A percentile compares a stretch with the other conserved stretches of the same genome.
phyloP scores from a whole-genome alignment of 306 rosid genomes.

The Begonia fuchsioides region DNA sequence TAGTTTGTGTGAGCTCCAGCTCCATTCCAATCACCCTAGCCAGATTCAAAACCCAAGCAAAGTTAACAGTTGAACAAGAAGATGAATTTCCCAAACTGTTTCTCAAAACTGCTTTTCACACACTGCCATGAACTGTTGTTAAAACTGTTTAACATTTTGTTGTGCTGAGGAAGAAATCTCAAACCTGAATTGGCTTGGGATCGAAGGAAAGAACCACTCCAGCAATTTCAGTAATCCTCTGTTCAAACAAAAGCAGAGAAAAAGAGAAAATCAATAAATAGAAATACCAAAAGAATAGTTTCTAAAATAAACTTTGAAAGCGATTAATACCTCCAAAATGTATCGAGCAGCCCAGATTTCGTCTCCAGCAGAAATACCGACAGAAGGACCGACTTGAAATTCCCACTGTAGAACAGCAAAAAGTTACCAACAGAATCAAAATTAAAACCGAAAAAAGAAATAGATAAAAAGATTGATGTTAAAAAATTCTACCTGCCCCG shows the following conservation, averaged over 20 bases:
- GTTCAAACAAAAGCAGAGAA: constrained; percentile 2
- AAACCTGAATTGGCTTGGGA: constrained; percentile 58
- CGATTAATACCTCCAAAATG: constrained; percentile 34
- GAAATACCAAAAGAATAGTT: not conserved
- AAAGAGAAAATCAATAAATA: not conserved
- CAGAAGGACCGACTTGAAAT: constrained; percentile 56
- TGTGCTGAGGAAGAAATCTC: not conserved
- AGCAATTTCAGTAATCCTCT: constrained; percentile 54
- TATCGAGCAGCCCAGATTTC: constrained; percentile 51
- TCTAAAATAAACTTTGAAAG: not conserved
- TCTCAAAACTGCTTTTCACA: no score
- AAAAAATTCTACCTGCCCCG: constrained; percentile 33
- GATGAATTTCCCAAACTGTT: no score
- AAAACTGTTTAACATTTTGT: no score
- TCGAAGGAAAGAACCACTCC: constrained; percentile 47
- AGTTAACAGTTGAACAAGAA: no score
- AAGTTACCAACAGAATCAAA: not conserved
- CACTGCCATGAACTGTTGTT: no score
- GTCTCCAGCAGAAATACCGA: constrained; percentile 56
- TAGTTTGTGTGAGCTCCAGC: constrained; percentile 72
- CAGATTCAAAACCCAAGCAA: no score
- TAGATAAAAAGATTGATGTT: not conserved
- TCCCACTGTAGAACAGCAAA: constrained; percentile 28
- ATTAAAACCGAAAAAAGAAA: not conserved
- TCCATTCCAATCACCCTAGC: constrained; percentile 70